These are phyloP conservation scores for Trichosporon asahii DNA, from an alignment of 1,284 basidiomycete species.

Conservation along the genomic window DNA sequence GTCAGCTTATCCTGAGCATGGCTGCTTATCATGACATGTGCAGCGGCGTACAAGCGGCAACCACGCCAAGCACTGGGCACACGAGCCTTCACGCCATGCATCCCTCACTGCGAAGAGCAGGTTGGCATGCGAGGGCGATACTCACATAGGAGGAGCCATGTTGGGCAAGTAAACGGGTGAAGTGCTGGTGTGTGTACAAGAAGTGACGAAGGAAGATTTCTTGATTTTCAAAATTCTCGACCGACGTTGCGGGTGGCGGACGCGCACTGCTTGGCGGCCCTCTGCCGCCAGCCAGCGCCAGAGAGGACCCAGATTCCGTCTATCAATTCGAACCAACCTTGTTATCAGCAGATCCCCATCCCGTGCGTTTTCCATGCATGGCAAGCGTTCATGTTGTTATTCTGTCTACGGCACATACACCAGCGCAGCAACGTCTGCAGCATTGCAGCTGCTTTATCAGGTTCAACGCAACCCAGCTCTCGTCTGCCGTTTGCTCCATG, in stretches of 20 bases:
- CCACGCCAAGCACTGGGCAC: background rate
- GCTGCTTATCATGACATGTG: background rate
- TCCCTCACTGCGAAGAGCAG: too few species aligned
- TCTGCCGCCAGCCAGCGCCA: background rate
- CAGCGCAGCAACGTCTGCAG: too few species aligned
- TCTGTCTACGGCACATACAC: too few species aligned
- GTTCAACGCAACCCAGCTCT: too few species aligned
- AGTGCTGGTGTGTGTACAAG: background rate
- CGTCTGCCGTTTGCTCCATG: too few species aligned
- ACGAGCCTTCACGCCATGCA: too few species aligned
- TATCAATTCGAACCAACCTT: background rate
- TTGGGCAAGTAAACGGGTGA: background rate
- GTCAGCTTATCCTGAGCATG: background rate
- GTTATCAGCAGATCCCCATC: background rate
- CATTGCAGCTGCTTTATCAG: too few species aligned
- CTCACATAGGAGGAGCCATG: constrained; percentile 20
- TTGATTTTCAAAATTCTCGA: constrained; percentile 6
- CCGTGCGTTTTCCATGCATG: background rate
- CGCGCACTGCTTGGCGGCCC: background rate
- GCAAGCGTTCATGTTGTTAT: too few species aligned
- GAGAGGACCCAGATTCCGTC: background rate
- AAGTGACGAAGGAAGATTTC: background rate
- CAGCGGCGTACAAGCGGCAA: background rate
- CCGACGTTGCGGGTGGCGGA: background rate
- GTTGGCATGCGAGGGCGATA: background rate